Conservation (phyloP, 768 basidiomycete species). For the Suillus plorans region DNA sequence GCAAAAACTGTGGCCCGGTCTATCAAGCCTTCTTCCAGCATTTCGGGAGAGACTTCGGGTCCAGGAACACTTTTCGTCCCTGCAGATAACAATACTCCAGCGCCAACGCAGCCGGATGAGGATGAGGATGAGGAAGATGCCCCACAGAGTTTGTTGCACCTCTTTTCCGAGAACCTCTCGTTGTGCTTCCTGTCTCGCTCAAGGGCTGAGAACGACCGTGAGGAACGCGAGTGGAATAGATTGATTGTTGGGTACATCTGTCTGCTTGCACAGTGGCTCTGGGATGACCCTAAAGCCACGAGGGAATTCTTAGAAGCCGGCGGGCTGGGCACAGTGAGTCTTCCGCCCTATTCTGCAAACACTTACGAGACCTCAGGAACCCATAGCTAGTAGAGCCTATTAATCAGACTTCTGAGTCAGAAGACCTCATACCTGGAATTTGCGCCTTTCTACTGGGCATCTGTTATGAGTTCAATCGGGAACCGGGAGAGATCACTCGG, state of each 20-base stretch:
- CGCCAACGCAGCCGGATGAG: conserved; percentile 31
- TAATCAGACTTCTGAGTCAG: conserved; percentile 84
- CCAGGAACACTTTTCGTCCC: conserved; percentile 69
- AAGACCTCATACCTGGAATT: conserved; percentile 84
- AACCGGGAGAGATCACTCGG: conserved; percentile 96
- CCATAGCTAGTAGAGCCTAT: conserved; percentile 89
- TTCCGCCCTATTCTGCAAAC: neutral
- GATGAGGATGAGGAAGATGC: conserved; percentile 57
- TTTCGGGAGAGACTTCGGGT: conserved; percentile 29
- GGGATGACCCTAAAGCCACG: conserved; percentile 91
- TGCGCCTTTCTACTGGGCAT: conserved; percentile 90
- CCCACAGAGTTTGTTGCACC: conserved; percentile 74
- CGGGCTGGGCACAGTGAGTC: conserved; percentile 84
- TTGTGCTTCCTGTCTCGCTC: conserved; percentile 79
- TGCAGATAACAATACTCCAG: conserved; percentile 61
- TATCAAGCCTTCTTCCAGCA: conserved; percentile 52
- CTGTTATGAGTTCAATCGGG: conserved; percentile 95
- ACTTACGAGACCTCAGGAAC: neutral
- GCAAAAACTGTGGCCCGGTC: conserved; percentile 64
- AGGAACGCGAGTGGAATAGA: conserved; percentile 87
- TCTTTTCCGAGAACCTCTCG: conserved; percentile 89
- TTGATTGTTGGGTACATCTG: conserved; percentile 84
- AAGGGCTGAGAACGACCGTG: conserved; percentile 52
- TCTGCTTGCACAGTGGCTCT: conserved; percentile 88
- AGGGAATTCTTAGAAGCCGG: conserved; percentile 89